phyloP scores from a whole-genome alignment of 345 rosid genomes.

The Heritiera fomes region DNA sequence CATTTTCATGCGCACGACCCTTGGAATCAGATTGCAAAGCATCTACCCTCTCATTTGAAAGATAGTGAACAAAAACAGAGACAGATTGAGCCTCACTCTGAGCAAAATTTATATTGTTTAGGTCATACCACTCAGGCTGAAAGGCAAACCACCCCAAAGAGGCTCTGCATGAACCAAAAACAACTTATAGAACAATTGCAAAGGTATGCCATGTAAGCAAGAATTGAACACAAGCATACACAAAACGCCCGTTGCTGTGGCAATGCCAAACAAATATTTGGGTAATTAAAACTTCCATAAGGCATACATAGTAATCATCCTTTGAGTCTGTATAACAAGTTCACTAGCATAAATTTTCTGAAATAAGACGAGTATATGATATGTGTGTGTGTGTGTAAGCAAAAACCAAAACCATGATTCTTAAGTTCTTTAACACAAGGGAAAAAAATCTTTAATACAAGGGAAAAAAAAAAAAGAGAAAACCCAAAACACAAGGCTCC shows the following conservation, averaged over 20 bases:
- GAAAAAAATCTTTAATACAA: background rate
- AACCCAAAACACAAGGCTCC: no score
- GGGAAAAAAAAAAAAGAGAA: no score
- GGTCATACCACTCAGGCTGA: slow-evolving; percentile 92
- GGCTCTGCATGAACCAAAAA: slow-evolving; percentile 57
- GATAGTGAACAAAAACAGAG: slow-evolving; percentile 74
- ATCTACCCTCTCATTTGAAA: slow-evolving; percentile 69
- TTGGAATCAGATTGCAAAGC: slow-evolving; percentile 59
- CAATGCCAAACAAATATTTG: background rate
- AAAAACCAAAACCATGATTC: no score
- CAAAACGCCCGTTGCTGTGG: background rate
- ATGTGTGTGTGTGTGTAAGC: no score
- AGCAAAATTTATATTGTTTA: slow-evolving; percentile 61
- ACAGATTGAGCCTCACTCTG: slow-evolving; percentile 88
- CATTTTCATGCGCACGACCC: slow-evolving; percentile 62
- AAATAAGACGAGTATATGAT: background rate
- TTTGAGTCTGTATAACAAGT: background rate
- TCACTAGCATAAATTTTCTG: background rate
- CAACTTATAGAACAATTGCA: slow-evolving; percentile 26
- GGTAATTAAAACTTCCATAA: background rate
- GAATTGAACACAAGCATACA: background rate
- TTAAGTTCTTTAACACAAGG: background rate
- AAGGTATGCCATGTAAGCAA: background rate
- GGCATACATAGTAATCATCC: background rate
- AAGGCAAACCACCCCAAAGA: slow-evolving; percentile 97